A percentile compares a stretch with the other conserved stretches of the same genome.
These are phyloP conservation scores for Silene noctiflora DNA, from an alignment of 179 eudicot genomes.

Conservation along the genomic window DNA sequence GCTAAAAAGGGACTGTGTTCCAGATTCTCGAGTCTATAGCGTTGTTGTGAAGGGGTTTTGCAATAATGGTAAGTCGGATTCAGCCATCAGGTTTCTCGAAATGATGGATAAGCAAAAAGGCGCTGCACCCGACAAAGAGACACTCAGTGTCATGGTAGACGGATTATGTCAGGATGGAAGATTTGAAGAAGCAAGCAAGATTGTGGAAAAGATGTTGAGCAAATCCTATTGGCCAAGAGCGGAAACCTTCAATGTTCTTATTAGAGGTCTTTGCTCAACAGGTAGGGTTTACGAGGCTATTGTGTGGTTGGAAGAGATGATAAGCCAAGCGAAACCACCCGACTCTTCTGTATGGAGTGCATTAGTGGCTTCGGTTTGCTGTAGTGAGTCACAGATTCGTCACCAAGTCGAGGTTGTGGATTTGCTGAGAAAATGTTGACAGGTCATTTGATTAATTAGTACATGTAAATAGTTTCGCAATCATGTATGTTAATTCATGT, in stretches of 20 bases:
- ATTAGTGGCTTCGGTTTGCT: constrained; percentile 49
- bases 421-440: constrained; percentile 21
- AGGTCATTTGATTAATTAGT: not conserved
- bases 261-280: constrained; percentile 60
- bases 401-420: constrained; percentile 28
- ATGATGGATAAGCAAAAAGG: constrained; percentile 65
- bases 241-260: constrained; percentile 37
- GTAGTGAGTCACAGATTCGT: constrained; percentile 20
- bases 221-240: constrained; percentile 51
- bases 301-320: constrained; percentile 93
- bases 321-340: constrained; percentile 64
- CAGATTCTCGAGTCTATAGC: constrained; percentile 51
- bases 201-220: constrained; percentile 64
- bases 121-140: constrained; percentile 57
- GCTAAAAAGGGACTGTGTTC: constrained; percentile 60
- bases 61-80: constrained; percentile 35
- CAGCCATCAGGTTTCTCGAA: constrained; percentile 52
- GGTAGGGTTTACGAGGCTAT: constrained; percentile 58
- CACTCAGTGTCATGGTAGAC: constrained; percentile 48
- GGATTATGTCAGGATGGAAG: constrained; percentile 60
- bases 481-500: not conserved
- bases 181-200: constrained; percentile 55
- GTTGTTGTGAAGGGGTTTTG: constrained; percentile 57
- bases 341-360: constrained; percentile 50
- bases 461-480: too few relatives aligned